phyloP scores from a whole-genome alignment of 1,139 yeast species.

The Yamadazyma atlantica region DNA sequence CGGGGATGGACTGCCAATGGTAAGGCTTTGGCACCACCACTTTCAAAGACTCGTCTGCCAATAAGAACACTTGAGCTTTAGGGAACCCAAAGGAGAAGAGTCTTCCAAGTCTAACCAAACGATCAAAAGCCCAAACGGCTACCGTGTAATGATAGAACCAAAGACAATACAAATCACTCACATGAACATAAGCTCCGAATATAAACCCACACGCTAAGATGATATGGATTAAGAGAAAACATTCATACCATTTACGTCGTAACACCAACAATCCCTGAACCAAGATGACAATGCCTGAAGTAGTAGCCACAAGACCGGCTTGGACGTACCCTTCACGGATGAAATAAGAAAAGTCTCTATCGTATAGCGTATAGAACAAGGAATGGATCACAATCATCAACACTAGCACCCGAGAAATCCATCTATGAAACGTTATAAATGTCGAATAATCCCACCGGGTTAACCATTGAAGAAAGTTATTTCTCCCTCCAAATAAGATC shows the following conservation, averaged over 20 bases:
- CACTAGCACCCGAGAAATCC: conserved; percentile 54
- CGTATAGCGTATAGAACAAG: conserved; percentile 27
- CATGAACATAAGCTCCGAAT: conserved; percentile 62
- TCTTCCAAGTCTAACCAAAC: conserved; percentile 50
- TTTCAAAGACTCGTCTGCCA: conserved; percentile 46
- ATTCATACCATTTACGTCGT: conserved; percentile 61
- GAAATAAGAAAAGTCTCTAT: conserved; percentile 5
- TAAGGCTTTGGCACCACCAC: conserved; percentile 39
- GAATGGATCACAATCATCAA: conserved; percentile 41
- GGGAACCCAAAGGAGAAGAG: conserved; percentile 50
- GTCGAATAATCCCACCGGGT: conserved; percentile 64
- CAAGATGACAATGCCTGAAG: conserved; percentile 36
- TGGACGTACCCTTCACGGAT: conserved; percentile 26
- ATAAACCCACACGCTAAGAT: conserved; percentile 55
- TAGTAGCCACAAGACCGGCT: conserved; percentile 52
- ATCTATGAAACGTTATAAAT: conserved; percentile 57
- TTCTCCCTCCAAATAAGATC: conserved; percentile 61
- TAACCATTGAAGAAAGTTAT: conserved; percentile 52
- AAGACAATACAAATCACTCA: conserved; percentile 46
- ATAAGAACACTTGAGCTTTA: conserved; percentile 47
- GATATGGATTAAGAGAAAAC: conserved; percentile 62
- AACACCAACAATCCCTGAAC: conserved; percentile 51
- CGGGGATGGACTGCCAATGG: conserved; percentile 44
- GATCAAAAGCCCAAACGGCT: conserved; percentile 66
- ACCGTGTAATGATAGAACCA: conserved; percentile 51